These are phyloP conservation scores for Tuber indicum DNA, from an alignment of 495 filamentous ascomycete species.

Conservation along the genomic window DNA sequence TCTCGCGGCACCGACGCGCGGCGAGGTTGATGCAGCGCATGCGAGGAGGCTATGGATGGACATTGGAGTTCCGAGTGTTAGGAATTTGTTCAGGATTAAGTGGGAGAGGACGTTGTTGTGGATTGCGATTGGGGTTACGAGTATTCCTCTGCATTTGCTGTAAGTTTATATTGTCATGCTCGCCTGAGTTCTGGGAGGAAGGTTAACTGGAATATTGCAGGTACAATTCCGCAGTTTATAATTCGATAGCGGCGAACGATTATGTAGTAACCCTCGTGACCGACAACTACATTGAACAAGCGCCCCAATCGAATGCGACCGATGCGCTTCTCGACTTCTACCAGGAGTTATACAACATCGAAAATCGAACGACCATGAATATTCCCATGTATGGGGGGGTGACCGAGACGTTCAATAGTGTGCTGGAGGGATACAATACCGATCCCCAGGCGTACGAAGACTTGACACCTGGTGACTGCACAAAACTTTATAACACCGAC, in stretches of 20 bases:
- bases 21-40: too few relatives aligned
- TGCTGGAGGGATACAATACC: not conserved
- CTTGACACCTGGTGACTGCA: not conserved
- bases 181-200: not conserved
- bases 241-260: not conserved
- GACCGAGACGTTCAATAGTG: not conserved
- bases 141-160: slow-evolving; percentile 15
- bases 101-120: not conserved
- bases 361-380: too few relatives aligned
- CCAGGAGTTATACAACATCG: too few relatives aligned
- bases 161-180: slow-evolving; percentile 12
- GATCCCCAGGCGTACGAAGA: not conserved
- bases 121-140: not conserved
- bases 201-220: not conserved
- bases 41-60: too few relatives aligned
- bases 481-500: not conserved
- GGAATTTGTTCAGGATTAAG: not conserved
- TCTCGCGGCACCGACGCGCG: too few relatives aligned
- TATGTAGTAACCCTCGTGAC: not conserved
- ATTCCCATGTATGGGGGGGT: not conserved
- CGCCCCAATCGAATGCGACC: not conserved
- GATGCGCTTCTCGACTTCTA: not conserved
- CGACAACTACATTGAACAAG: not conserved
- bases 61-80: too few relatives aligned
- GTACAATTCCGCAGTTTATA: not conserved